A percentile compares a stretch with the other conserved stretches of the same genome.
These are phyloP conservation scores for Dactylonectria estremocensis DNA, from an alignment of 2,329 filamentous ascomycete species.

Conservation along the genomic window DNA sequence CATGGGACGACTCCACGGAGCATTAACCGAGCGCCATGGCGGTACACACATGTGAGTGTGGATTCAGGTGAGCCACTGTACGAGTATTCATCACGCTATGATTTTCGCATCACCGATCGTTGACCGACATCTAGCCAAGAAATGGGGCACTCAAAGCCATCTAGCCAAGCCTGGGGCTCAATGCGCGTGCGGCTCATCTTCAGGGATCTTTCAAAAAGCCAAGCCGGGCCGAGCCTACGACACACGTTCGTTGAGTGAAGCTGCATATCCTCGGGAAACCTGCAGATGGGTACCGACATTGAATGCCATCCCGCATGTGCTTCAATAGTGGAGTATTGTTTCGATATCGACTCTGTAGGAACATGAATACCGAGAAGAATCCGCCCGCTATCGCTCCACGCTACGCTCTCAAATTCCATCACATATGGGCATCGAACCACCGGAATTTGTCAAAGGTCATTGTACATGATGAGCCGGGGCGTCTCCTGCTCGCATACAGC, in stretches of 20 bases:
- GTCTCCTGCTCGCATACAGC: conserved; percentile 52
- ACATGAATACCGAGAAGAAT: conserved; percentile 26
- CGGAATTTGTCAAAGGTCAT: conserved; percentile 50
- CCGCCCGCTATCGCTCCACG: conserved; percentile 31
- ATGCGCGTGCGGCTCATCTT: conserved; percentile 10
- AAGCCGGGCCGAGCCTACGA: conserved; percentile 36
- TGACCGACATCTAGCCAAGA: conserved; percentile 19
- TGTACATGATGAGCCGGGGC: conserved; percentile 56
- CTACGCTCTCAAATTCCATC: neutral
- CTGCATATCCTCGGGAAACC: conserved; percentile 41
- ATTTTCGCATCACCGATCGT: conserved; percentile 22
- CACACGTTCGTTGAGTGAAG: conserved; percentile 23
- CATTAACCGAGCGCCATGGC: conserved; percentile 14
- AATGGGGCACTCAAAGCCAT: conserved; percentile 20
- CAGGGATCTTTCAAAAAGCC: conserved; percentile 1
- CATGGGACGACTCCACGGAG: conserved; percentile 39
- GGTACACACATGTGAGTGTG: conserved; percentile 34
- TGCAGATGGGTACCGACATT: conserved; percentile 23
- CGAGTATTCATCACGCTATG: conserved; percentile 35
- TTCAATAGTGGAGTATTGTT: conserved; percentile 26
- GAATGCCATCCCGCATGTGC: conserved; percentile 30
- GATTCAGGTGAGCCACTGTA: conserved; percentile 34
- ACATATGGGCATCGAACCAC: conserved; percentile 19
- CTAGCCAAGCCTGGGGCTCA: conserved; percentile 31
- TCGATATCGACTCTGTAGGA: conserved; percentile 4